A percentile compares a stretch with the other conserved stretches of the same genome.
phyloP scores from a whole-genome alignment of 2,329 filamentous ascomycete genomes.

The Arthrobotrys conoides region DNA sequence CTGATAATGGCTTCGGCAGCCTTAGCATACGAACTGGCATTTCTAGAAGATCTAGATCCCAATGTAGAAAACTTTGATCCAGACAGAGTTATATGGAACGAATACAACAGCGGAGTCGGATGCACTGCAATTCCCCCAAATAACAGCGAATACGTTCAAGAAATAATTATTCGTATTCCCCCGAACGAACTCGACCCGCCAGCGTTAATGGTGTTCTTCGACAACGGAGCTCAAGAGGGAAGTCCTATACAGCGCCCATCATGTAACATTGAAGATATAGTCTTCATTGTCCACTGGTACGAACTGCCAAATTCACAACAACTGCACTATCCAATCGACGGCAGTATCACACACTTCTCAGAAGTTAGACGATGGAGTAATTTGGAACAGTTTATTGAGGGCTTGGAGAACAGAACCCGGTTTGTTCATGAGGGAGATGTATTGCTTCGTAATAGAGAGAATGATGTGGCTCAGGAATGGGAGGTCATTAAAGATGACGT shows the following conservation, averaged over 20 bases:
- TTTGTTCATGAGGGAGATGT: neutral
- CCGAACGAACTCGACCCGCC: neutral
- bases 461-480: neutral
- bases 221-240: neutral
- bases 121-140: slow-evolving; percentile 13
- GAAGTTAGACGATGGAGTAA: neutral
- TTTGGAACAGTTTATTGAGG: neutral
- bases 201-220: slow-evolving; percentile 33
- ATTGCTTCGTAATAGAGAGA: neutral
- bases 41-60: neutral
- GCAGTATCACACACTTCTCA: slow-evolving; percentile 20
- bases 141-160: neutral
- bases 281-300: slow-evolving; percentile 28
- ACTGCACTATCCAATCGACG: neutral
- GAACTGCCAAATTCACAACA: neutral
- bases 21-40: slow-evolving; percentile 34
- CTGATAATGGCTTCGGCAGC: neutral
- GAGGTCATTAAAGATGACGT: neutral
- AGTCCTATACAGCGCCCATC: neutral
- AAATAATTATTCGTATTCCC: slow-evolving; percentile 16
- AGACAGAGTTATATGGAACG: neutral
- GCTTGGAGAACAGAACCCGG: neutral
- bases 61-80: neutral
- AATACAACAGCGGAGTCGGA: neutral
- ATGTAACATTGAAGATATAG: slow-evolving; percentile 12